phyloP scores from a whole-genome alignment of 768 basidiomycete species.

The Tricholomella constricta region DNA sequence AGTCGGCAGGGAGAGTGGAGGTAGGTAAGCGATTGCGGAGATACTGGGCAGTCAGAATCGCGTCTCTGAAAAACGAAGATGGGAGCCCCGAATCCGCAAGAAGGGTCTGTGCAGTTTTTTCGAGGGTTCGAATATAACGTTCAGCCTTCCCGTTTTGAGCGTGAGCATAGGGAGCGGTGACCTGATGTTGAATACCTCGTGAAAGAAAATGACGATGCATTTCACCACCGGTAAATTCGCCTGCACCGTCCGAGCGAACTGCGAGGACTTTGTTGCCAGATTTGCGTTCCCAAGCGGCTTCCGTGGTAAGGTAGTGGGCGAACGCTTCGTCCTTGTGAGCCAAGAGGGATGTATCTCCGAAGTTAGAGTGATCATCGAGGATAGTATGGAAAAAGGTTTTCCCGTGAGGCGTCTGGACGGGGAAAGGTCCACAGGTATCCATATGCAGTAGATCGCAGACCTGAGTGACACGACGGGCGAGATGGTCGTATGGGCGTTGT shows the following conservation, averaged over 20 bases:
- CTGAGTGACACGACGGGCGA: not conserved
- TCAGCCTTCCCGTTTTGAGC: constrained; percentile 34
- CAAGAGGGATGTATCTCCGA: not conserved
- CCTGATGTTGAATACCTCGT: too few species aligned
- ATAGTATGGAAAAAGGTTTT: too few species aligned
- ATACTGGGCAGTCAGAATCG: too few species aligned
- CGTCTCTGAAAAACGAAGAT: too few species aligned
- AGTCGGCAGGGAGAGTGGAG: constrained; percentile 19
- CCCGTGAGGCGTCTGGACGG: too few species aligned
- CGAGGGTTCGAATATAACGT: constrained; percentile 26
- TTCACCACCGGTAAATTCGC: not conserved
- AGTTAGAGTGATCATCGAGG: too few species aligned
- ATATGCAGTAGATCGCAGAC: too few species aligned
- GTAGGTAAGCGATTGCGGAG: constrained; percentile 24
- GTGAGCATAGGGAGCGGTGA: constrained; percentile 32
- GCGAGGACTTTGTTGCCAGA: not conserved
- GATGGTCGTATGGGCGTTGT: constrained; percentile 1
- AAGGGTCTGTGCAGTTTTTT: too few species aligned
- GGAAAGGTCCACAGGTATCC: too few species aligned
- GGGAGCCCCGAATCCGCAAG: too few species aligned
- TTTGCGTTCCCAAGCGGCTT: not conserved
- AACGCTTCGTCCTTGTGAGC: not conserved
- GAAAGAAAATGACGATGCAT: not conserved
- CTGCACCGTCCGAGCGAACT: not conserved
- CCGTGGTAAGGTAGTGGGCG: not conserved